Evolutionary conservation across 176 grass and related monocot species (phyloP), one percentile per base, ranked within the genome.

Genomic region (Pontederia paniculata): DNA sequence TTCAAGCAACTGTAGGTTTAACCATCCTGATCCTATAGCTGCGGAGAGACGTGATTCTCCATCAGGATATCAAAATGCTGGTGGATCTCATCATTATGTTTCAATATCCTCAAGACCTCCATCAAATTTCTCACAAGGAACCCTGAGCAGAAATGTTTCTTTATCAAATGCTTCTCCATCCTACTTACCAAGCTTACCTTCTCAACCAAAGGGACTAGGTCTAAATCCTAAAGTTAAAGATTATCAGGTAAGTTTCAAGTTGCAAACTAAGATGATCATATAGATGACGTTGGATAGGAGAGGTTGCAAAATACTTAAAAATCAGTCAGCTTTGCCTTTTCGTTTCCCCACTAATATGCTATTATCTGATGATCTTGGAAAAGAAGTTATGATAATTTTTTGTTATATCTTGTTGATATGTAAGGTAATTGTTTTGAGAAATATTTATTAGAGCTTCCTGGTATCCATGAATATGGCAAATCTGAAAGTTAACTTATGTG

Each of bases 1-100:
- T 71, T 65, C 94, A 9, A 82, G 72, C 44, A 82, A 82, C 70
- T 98, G 94, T 78, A 88, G 63, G 63, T 91, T 81, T 69, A 77
- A 98, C 54, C 94, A 98, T 71, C 94, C 94, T 71, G 83, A 98
- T 79, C 94, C 94, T 59, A 76, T 72, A 23, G 89, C 72, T 13
- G 73, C 44, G 3, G 19, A 23, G 67, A 68, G 51, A 73, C 73
- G 69, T 65, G 65, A 81, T 78, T 62, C 73, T 65, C 43, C 60
- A 50, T 73, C 69, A 52, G 70, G 63, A 53, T 74, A 72, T 70
- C 74, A 65, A 51, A 81, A 66, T 73, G 50, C 48, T 22, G 77
- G 80, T 22, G 77, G 80, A 73, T 25, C 63, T 61, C 50, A 57
- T 79, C 81, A 76, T 64, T 72, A 88, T 68, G 81, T 60, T 67